Base-by-base conservation (phyloP, 805 yeast genomes). In the Metschnikowia vanudenii region DNA sequence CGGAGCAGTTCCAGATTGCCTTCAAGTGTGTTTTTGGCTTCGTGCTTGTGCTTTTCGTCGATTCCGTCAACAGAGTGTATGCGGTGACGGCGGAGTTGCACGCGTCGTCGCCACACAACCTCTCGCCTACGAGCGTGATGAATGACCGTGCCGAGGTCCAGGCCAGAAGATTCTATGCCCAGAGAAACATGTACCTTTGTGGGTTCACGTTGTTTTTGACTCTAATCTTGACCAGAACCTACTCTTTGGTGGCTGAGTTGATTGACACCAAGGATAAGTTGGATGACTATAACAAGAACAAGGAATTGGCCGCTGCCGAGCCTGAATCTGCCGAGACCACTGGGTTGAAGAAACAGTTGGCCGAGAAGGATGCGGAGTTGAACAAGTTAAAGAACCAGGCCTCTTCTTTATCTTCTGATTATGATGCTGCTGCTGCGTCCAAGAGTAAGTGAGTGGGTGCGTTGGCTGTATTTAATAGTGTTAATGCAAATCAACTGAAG, bases 161-260 rank as follows among this genome's bases (percentile, higher is more conserved):
- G 66, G 94, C 97, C 18, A 81, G 97, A 67, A 80, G 90, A 61
- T 94, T 94, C 68, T 91, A 91, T 62, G 89, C 97, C 17, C 99
- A 94, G 72, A 82, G 99, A 72, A 94, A 94, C 74, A 81, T 90
- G 84, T 94, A 94, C 60, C 76, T 94, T 41, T 89, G 97, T 56
- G 99, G 99, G 1, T 89, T 91, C 69, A 90, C 98, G 2, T 78
- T 94, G 64, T 94, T 94, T 65, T 74, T 94, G 60, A 87, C 96
- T 1, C 75, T 91, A 61, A 85, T 89, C 43, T 81, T 91, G 55
- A 82, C 85, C 60, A 80, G 97, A 69, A 89, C 97, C 2, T 89
- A 87, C 65, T 74, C 81, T 3, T 74, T 90, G 54, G 95, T 88
- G 26, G 83, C 82, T 40, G 94, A 86, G 60, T 73, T 89, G 65